phyloP scores from a whole-genome alignment of 768 basidiomycete genomes.

The Chiua virens region DNA sequence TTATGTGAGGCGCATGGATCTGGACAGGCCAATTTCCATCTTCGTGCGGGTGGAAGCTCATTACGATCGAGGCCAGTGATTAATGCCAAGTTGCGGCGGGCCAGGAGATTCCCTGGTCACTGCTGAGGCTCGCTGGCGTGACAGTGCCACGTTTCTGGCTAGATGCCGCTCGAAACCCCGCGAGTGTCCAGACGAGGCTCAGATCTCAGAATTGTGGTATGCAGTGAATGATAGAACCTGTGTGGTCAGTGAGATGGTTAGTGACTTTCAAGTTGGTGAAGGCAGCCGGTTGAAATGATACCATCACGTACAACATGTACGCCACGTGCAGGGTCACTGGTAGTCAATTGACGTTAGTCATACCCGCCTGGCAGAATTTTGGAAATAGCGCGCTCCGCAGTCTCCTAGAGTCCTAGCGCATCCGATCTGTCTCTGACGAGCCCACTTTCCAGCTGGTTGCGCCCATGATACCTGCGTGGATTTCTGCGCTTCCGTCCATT shows the following conservation, averaged over 20 bases:
- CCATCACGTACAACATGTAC: too few relatives aligned
- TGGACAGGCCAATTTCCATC: constrained; percentile 1
- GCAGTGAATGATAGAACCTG: background rate
- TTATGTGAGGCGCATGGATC: constrained; percentile 12
- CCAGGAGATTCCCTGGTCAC: constrained; percentile 6
- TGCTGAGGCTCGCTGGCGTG: too few relatives aligned
- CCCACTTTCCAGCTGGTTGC: background rate
- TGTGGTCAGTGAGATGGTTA: background rate
- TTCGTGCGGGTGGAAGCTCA: constrained; percentile 15
- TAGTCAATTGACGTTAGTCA: constrained; percentile 6
- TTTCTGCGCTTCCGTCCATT: constrained; percentile 65
- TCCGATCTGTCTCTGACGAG: background rate
- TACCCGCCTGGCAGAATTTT: background rate
- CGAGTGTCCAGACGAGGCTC: constrained; percentile 2
- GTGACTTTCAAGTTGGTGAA: background rate
- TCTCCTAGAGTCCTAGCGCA: background rate
- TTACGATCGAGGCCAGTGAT: constrained; percentile 14
- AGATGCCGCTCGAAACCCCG: constrained; percentile 3
- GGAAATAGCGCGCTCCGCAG: constrained; percentile 8
- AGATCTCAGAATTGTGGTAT: background rate
- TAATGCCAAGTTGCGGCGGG: constrained; percentile 1
- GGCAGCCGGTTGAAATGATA: too few relatives aligned
- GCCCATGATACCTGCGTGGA: constrained; percentile 53
- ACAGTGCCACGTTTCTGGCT: constrained; percentile 5
- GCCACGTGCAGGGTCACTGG: too few relatives aligned